Percentiles rank a stretch among this genome's conserved stretches.
These are phyloP conservation scores for Ustilago vetiveriae DNA, from an alignment of 1,284 basidiomycete genomes.

Conservation along the genomic window DNA sequence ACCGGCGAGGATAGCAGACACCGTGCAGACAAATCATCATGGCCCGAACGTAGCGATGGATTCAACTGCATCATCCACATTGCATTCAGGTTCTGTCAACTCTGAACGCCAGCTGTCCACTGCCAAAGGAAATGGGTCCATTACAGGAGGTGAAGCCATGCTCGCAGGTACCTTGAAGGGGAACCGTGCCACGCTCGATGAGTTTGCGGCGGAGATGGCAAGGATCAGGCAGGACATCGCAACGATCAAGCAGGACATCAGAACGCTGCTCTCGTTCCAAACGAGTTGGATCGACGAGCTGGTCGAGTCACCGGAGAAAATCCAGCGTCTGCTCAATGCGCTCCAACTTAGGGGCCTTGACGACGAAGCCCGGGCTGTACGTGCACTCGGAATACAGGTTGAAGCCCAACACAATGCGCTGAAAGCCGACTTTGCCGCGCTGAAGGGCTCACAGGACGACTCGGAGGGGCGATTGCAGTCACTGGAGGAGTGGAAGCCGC, in stretches of 20 bases:
- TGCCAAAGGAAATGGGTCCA: not conserved
- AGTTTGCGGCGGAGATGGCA: no score
- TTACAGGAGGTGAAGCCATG: no score
- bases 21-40: no score
- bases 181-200: conserved; percentile 7
- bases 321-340: conserved; percentile 9
- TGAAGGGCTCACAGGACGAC: conserved; percentile 5
- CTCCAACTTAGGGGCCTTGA: conserved; percentile 9
- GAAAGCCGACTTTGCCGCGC: not conserved
- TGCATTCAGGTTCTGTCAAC: no score
- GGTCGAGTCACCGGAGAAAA: conserved; percentile 14
- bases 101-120: no score
- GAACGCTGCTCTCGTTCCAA: not conserved
- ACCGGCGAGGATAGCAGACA: no score
- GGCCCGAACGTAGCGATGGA: no score
- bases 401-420: no score
- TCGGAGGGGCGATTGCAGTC: not conserved
- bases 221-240: conserved; percentile 3
- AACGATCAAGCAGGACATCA: conserved; percentile 1
- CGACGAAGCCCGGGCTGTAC: not conserved
- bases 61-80: no score
- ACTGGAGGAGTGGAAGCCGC: conserved; percentile 3
- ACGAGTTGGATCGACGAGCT: not conserved
- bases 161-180: not conserved
- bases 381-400: not conserved